phyloP scores from a whole-genome alignment of 371 early-diverging fungal species.

The Quaeritorhiza haematococci region DNA sequence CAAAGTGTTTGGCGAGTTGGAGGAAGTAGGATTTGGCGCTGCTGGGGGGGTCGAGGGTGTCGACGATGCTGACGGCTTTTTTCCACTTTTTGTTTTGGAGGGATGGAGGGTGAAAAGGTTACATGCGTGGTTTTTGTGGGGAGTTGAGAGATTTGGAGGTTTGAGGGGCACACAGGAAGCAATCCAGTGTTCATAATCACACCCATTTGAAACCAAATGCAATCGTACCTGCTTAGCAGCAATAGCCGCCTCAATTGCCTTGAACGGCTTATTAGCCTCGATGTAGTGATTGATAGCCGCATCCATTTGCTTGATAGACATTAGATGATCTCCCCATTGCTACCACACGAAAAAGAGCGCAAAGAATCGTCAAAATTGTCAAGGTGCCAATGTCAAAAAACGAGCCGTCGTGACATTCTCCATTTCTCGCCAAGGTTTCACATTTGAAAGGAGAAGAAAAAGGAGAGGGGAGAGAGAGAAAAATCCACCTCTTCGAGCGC shows the following conservation, averaged over 20 bases:
- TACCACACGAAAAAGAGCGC: constrained; percentile 4
- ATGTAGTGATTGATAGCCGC: constrained; percentile 57
- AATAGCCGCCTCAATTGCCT: constrained; percentile 46
- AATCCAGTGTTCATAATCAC: no score
- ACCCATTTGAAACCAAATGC: no score
- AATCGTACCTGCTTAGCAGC: constrained; percentile 38
- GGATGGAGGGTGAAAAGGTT: background rate
- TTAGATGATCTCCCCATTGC: constrained; percentile 55
- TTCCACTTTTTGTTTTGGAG: constrained; percentile 39
- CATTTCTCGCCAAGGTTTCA: no score
- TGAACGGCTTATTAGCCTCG: constrained; percentile 45
- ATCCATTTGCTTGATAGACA: constrained; percentile 47
- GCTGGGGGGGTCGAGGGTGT: constrained; percentile 43
- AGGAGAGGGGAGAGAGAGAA: background rate
- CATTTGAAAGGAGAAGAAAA: no score
- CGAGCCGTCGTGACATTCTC: background rate
- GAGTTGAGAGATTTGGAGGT: no score
- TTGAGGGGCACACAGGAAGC: no score
- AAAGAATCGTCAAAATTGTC: background rate
- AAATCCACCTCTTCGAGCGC: constrained; percentile 44
- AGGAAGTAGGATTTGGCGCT: constrained; percentile 35
- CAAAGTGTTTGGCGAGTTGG: constrained; percentile 45
- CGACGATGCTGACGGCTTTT: constrained; percentile 48
- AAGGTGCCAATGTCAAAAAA: background rate
- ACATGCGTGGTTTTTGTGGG: background rate